phyloP scores from a whole-genome alignment of 1,139 yeast species.

The Blastobotrys malaysiensis region DNA sequence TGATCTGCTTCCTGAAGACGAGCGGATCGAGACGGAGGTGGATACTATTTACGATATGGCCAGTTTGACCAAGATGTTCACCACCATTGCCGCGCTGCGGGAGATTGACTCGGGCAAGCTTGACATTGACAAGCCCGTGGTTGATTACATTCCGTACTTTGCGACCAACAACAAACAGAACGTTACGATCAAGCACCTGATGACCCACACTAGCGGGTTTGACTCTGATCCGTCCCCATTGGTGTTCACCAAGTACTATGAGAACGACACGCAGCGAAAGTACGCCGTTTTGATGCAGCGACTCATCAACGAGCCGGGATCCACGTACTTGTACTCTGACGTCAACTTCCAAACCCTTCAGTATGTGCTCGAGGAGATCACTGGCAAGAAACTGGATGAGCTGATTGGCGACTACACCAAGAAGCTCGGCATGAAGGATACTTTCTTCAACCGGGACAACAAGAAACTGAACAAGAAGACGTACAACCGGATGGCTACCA shows the following conservation, averaged over 20 bases:
- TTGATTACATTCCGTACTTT: constrained; percentile 12
- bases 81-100: constrained; percentile 16
- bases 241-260: constrained; percentile 4
- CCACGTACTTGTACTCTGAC: constrained; percentile 15
- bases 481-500: constrained; percentile 14
- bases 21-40: constrained; percentile 7
- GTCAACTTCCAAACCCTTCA: constrained; percentile 16
- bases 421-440: constrained; percentile 16
- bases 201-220: constrained; percentile 21
- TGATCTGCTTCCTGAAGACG: constrained; percentile 6
- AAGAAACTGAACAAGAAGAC: background rate
- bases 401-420: constrained; percentile 11
- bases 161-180: constrained; percentile 12
- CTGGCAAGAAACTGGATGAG: constrained; percentile 11
- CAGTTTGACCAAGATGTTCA: constrained; percentile 16
- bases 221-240: constrained; percentile 18
- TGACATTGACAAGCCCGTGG: constrained; percentile 11
- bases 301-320: constrained; percentile 15
- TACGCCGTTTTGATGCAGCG: constrained; percentile 9
- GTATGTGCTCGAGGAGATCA: constrained; percentile 14
- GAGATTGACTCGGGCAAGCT: constrained; percentile 12
- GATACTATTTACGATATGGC: constrained; percentile 17
- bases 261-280: constrained; percentile 10
- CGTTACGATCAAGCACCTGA: constrained; percentile 14
- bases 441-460: constrained; percentile 11